Conservation (phyloP, 306 rosid genomes). For the Acacia crassicarpa region DNA sequence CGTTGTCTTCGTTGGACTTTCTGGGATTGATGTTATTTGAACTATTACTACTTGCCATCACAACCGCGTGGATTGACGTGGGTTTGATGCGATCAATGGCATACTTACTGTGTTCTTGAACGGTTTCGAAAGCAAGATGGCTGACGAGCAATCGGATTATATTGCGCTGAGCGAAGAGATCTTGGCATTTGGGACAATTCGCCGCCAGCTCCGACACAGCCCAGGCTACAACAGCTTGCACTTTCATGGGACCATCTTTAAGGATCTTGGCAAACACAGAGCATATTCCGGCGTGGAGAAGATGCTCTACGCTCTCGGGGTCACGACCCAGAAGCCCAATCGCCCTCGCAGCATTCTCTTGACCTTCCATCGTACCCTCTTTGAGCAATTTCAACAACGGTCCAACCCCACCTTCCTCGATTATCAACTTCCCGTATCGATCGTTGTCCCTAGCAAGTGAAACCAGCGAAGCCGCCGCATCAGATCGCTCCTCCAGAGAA, state of each 20-base stretch:
- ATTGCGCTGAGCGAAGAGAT: slow-evolving; percentile 83
- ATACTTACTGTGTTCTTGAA: slow-evolving; percentile 88
- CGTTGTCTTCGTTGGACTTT: slow-evolving; percentile 34
- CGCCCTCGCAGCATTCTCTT: slow-evolving; percentile 75
- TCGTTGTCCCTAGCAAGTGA: slow-evolving; percentile 74
- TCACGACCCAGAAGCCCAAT: slow-evolving; percentile 80
- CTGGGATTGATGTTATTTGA: background rate
- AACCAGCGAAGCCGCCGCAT: slow-evolving; percentile 82
- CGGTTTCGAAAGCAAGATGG: slow-evolving; percentile 90
- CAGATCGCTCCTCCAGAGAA: slow-evolving; percentile 69
- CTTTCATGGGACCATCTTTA: slow-evolving; percentile 85
- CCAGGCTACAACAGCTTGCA: slow-evolving; percentile 75
- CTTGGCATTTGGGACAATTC: slow-evolving; percentile 75
- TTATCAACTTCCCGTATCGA: slow-evolving; percentile 74
- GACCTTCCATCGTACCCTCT: slow-evolving; percentile 77
- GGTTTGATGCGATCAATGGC: slow-evolving; percentile 58
- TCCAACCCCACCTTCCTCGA: slow-evolving; percentile 79
- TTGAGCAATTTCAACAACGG: slow-evolving; percentile 71
- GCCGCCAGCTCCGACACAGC: slow-evolving; percentile 78
- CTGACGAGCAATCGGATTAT: slow-evolving; percentile 72
- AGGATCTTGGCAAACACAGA: slow-evolving; percentile 71
- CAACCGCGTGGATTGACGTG: slow-evolving; percentile 75
- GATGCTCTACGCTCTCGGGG: slow-evolving; percentile 70
- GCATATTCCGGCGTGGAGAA: slow-evolving; percentile 68
- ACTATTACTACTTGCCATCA: slow-evolving; percentile 54